Base-by-base conservation (phyloP, 2,329 filamentous ascomycete genomes). In the Monilinia laxa region DNA sequence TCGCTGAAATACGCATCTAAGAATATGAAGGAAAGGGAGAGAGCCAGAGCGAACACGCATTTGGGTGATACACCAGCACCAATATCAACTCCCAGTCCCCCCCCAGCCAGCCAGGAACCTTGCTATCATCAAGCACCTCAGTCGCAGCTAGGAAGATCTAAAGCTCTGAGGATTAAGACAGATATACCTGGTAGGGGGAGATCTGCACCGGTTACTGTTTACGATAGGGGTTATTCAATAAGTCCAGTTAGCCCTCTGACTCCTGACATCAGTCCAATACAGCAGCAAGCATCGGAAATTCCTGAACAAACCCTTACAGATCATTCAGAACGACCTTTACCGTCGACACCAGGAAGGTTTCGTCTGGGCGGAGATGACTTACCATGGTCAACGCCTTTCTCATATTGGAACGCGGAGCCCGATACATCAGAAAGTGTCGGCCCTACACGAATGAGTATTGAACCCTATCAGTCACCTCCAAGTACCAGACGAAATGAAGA, bases 311-410 rank as follows among this genome's bases (percentile, higher is more conserved):
- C 56, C n/a, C 18, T 23, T 12, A 59, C 49, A 28, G 54, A 65
- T 42, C 25, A 28, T 59, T 11, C 47, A 14, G 53, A 66, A 4
- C 18, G 60, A 65, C 74, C 74, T 4, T 70, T 75, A 31, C 74
- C 75, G 18, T 69, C 73, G 54, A 57, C 71, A 23, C 75, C 75
- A 23, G 74, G 73, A 28, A 67, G 68, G 47, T 76, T 76, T 67
- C 73, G 75, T 54, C 72, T 76, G 1, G 75, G 75, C 5, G 75
- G 76, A 55, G 73, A 72, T 45, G 73, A 69, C 35, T 56, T 76
- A 20, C 75, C 75, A 42, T 76, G 75, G 75, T 72, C 74, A 25
- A 72, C 73, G n/a, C 71, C 71, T 18, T 69, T 72, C 38, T 75
- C 70, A 62, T 75, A 75, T 64, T 68, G 69, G 38, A 66, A 67